Evolutionary conservation across 805 yeast species (phyloP).

Genomic region (Zygosaccharomyces kombuchaensis): DNA sequence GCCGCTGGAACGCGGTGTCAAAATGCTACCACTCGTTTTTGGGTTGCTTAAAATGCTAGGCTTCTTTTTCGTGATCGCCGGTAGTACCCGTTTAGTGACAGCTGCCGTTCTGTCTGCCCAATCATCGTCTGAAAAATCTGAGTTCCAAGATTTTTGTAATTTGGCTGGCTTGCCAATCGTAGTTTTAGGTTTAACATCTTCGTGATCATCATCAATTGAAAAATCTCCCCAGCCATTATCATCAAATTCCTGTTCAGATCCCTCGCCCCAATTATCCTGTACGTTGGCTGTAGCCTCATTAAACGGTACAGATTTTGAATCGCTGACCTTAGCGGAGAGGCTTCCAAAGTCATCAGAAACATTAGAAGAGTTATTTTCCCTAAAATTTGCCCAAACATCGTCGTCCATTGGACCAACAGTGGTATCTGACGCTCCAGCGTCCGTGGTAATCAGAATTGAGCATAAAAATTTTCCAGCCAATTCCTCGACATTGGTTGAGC

Average conservation of each 20-base stretch:
- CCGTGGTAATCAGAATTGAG: slow-evolving; percentile 17
- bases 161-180: slow-evolving; percentile 12
- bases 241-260: not conserved
- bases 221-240: slow-evolving; percentile 33
- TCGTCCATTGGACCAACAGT: slow-evolving; percentile 21
- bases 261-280: not conserved
- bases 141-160: slow-evolving; percentile 24
- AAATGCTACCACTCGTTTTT: slow-evolving; percentile 3
- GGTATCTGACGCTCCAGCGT: not conserved
- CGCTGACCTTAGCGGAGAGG: not conserved
- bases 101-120: slow-evolving; percentile 14
- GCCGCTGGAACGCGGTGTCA: slow-evolving; percentile 8
- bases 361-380: slow-evolving; percentile 7
- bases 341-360: slow-evolving; percentile 1
- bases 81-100: not conserved
- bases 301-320: not conserved
- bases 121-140: slow-evolving; percentile 16
- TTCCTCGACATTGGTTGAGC: slow-evolving; percentile 11
- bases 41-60: slow-evolving; percentile 2
- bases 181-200: not conserved
- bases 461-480: slow-evolving; percentile 22
- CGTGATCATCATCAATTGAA: slow-evolving; percentile 1
- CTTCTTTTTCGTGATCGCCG: slow-evolving; percentile 3
- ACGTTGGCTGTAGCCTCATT: not conserved
- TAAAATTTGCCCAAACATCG: slow-evolving; percentile 31